Evolutionary conservation across 2,329 filamentous ascomycete genomes (phyloP).

Genomic region (Ophiostoma quercus): DNA sequence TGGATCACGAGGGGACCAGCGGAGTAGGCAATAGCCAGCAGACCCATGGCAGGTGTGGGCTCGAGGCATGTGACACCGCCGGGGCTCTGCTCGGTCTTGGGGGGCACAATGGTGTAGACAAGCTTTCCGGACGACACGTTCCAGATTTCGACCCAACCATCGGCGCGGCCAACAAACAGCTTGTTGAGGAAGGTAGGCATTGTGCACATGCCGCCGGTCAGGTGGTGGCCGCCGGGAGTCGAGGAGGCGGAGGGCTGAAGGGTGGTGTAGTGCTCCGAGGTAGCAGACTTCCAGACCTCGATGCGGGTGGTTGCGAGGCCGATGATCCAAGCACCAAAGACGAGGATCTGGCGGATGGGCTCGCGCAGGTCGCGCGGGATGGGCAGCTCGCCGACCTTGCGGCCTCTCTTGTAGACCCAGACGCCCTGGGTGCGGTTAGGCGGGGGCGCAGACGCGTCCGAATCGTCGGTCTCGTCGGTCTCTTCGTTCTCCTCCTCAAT

Average conservation of each 20-base stretch:
- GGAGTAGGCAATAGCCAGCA: slow-evolving; percentile 83
- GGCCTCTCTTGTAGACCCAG: slow-evolving; percentile 90
- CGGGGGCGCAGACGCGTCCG: neutral
- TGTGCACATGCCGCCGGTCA: slow-evolving; percentile 74
- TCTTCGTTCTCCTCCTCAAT: slow-evolving; percentile 12
- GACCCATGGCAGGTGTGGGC: slow-evolving; percentile 73
- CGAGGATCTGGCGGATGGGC: slow-evolving; percentile 68
- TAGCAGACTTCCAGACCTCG: slow-evolving; percentile 82
- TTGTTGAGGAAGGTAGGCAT: slow-evolving; percentile 98
- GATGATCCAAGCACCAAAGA: slow-evolving; percentile 89
- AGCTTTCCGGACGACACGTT: slow-evolving; percentile 89
- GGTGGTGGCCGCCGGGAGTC: slow-evolving; percentile 57
- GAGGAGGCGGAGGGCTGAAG: slow-evolving; percentile 56
- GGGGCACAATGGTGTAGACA: slow-evolving; percentile 81
- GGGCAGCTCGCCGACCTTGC: slow-evolving; percentile 70
- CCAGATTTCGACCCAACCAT: slow-evolving; percentile 95
- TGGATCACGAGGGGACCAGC: slow-evolving; percentile 74
- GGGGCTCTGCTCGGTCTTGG: slow-evolving; percentile 47
- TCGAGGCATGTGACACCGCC: slow-evolving; percentile 84
- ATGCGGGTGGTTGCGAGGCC: slow-evolving; percentile 70
- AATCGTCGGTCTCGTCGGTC: neutral
- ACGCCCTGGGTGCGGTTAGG: slow-evolving; percentile 54
- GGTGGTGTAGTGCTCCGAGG: slow-evolving; percentile 85
- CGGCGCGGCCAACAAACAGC: slow-evolving; percentile 78
- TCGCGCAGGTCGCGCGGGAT: slow-evolving; percentile 60